A percentile compares a stretch with the other conserved stretches of the same genome.
These are phyloP conservation scores for Colletotrichum viniferum DNA, from an alignment of 2,329 filamentous ascomycete species.

Conservation along the genomic window DNA sequence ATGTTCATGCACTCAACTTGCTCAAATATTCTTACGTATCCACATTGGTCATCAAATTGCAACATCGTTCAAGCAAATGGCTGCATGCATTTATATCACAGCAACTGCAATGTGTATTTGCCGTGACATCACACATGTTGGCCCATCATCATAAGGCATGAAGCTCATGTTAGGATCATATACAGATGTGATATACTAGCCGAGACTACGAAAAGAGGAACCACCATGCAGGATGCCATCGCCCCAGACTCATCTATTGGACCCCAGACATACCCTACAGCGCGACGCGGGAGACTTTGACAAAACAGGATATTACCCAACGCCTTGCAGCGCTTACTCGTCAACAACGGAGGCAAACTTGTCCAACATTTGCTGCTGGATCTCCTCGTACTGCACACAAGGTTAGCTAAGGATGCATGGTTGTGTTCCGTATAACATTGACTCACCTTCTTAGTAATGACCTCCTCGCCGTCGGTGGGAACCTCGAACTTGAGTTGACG, in stretches of 20 bases:
- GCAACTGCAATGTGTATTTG: too few species aligned
- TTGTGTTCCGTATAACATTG: not conserved
- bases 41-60: too few species aligned
- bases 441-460: conserved; percentile 80
- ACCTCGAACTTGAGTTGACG: conserved; percentile 97
- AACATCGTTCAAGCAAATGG: too few species aligned
- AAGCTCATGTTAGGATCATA: not conserved
- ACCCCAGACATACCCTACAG: not conserved
- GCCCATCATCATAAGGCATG: not conserved
- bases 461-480: conserved; percentile 82
- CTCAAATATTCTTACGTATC: too few species aligned
- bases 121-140: not conserved
- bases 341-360: conserved; percentile 97
- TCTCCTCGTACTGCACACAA: conserved; percentile 77
- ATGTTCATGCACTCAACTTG: too few species aligned
- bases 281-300: conserved; percentile 6
- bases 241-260: conserved; percentile 14
- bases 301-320: not conserved
- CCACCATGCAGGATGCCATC: conserved; percentile 15
- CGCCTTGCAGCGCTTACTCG: conserved; percentile 64
- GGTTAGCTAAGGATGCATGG: conserved; percentile 40
- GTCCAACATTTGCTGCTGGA: conserved; percentile 91
- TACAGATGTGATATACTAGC: conserved; percentile 22
- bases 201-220: conserved; percentile 15
- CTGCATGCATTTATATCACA: too few species aligned